Conservation (phyloP, 495 filamentous ascomycete genomes). For the Rhypophila decipiens region DNA sequence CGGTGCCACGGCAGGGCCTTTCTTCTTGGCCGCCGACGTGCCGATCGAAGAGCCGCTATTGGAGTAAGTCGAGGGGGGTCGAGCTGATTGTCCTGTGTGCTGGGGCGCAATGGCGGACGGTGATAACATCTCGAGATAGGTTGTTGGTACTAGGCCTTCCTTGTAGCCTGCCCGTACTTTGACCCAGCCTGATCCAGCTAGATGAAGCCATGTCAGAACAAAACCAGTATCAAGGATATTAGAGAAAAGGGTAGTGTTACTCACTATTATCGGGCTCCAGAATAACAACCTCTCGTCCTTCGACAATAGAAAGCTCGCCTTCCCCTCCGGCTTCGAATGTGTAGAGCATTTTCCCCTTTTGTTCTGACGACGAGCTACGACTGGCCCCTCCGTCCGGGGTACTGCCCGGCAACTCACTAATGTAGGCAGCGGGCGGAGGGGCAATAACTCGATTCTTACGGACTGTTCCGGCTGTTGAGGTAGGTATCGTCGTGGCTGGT, state of each 20-base stretch:
- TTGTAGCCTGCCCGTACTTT: constrained; percentile 61
- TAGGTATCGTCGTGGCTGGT: constrained; percentile 15
- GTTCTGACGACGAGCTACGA: constrained; percentile 37
- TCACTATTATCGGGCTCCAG: constrained; percentile 89
- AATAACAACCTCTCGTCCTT: constrained; percentile 67
- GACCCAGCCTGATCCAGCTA: constrained; percentile 89
- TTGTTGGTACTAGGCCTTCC: constrained; percentile 80
- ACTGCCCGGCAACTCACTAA: constrained; percentile 55
- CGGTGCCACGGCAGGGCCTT: constrained; percentile 89
- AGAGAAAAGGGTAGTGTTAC: no score
- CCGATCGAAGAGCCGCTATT: constrained; percentile 69
- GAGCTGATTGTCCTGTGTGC: constrained; percentile 46
- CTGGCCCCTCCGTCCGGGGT: constrained; percentile 26
- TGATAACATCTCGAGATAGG: constrained; percentile 52
- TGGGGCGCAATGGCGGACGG: constrained; percentile 38
- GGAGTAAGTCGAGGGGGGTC: constrained; percentile 66
- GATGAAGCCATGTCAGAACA: background rate
- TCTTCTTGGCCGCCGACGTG: constrained; percentile 61
- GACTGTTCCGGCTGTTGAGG: constrained; percentile 21
- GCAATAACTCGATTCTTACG: constrained; percentile 71
- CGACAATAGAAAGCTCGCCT: constrained; percentile 74
- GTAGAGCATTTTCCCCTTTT: constrained; percentile 84
- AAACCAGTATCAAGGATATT: no score
- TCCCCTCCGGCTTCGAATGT: constrained; percentile 68
- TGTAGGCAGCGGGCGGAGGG: constrained; percentile 77